Percentiles rank a stretch among this genome's conserved stretches.
These are phyloP conservation scores for Ascochyta viciae-villosae DNA, from an alignment of 2,329 filamentous ascomycete species.

Conservation along the genomic window DNA sequence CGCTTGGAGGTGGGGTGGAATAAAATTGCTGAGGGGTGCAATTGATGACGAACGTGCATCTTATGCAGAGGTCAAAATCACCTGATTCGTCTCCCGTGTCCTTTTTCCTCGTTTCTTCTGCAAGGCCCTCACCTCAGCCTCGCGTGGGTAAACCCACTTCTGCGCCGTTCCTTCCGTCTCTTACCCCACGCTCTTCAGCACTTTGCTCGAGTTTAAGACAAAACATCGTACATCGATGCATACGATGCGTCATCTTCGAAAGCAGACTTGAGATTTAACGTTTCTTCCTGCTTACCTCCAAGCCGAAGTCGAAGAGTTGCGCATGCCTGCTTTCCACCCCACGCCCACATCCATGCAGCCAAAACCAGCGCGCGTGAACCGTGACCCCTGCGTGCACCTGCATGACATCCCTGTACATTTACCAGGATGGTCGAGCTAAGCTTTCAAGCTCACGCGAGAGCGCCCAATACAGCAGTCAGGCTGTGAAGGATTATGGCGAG, in stretches of 20 bases:
- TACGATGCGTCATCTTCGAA: not conserved
- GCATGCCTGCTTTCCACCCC: not conserved
- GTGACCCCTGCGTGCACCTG: conserved; percentile 12
- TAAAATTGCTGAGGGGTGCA: not conserved
- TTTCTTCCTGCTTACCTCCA: not conserved
- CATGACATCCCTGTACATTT: not conserved
- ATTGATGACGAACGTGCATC: not conserved
- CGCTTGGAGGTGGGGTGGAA: not conserved
- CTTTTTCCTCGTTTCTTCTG: not conserved
- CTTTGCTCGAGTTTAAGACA: too few species aligned
- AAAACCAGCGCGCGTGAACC: conserved; percentile 7
- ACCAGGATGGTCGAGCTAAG: conserved; percentile 6
- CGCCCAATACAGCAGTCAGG: not conserved
- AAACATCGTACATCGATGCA: not conserved
- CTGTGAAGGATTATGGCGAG: conserved; percentile 2
- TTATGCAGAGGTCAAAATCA: not conserved
- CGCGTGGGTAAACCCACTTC: conserved; percentile 2
- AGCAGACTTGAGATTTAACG: not conserved
- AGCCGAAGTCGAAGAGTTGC: not conserved
- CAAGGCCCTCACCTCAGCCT: conserved; percentile 1
- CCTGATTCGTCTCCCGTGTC: not conserved
- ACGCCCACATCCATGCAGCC: not conserved
- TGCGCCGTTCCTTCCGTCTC: not conserved
- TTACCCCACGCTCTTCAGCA: not conserved
- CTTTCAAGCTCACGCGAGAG: not conserved